Evolutionary conservation across 2,329 filamentous ascomycete genomes (phyloP), one percentile per base, ranked within the genome.

Genomic region (Penicillium sp.): DNA sequence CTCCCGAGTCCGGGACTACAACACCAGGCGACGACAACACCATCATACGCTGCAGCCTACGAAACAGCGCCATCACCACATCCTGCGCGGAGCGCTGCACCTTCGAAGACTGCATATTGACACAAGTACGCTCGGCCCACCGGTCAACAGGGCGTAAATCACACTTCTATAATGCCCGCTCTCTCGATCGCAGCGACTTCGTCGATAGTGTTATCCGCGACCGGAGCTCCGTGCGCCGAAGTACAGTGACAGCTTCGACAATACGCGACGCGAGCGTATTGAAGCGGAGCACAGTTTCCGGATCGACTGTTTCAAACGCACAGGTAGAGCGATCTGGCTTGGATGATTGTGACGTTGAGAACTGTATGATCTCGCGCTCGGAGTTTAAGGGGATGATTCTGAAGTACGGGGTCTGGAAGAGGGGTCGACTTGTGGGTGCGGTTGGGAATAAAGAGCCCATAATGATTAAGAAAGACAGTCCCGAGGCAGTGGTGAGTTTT

Each of bases 341-440:
- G 33, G 32, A 18, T 4, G 45, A 65, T 6, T 65, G 63, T n/a
- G 53, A 63, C 23, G 54, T 63, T 5, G 43, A 45, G 0, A 50
- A 61, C 6, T 65, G 61, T 47, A 33, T 57, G 7, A 49, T 66
- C 33, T 44, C 50, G 1, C 47, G 49, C 20, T 54, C 53, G 7
- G 49, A 57, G 4, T 62, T 65, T 9, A 54, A 35, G 20, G 62
- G 57, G 6, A 56, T 64, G 56, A 44, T 59, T 28, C 38, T 64
- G 12, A 54, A 57, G 41, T 52, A 60, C 49, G 60, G 59, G 6
- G 50, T 65, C 23, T 66, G 63, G 64, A 61, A 54, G 47, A 53
- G 51, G 42, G 62, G 61, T 2, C 42, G 44, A 27, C 50, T 66
- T 28, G 44, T 65, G 9, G 62, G 62, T 6, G 57, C 40, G 28